Evolutionary conservation across 164 flowering plant genomes (phyloP).

Genomic region (Echeveria elegans): DNA sequence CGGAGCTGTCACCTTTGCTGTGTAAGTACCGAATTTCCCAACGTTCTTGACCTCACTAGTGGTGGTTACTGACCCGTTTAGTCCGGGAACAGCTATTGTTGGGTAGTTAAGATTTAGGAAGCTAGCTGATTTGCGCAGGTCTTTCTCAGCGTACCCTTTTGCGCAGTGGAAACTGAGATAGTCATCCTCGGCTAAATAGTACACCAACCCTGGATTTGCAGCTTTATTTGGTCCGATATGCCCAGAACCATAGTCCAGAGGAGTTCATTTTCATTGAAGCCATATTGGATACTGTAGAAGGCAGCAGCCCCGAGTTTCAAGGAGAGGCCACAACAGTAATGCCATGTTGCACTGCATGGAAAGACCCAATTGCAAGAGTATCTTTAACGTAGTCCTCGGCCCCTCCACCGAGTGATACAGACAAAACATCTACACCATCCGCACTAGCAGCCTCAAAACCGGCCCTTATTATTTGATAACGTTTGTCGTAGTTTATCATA

Average conservation of each 20-base stretch:
- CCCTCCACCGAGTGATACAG: constrained; percentile 10
- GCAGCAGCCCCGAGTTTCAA: constrained; percentile 12
- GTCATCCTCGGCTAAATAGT: constrained; percentile 7
- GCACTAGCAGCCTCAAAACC: constrained; percentile 16
- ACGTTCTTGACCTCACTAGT: constrained; percentile 10
- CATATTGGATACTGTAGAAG: constrained; percentile 2
- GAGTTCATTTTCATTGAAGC: constrained; percentile 18
- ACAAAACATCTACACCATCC: constrained; percentile 21
- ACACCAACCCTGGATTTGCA: constrained; percentile 13
- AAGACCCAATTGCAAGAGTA: constrained; percentile 16
- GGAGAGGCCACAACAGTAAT: constrained; percentile 16
- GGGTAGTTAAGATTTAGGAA: constrained; percentile 12
- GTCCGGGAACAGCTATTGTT: constrained; percentile 11
- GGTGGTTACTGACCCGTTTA: neutral
- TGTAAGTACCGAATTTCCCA: constrained; percentile 2
- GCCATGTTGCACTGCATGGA: constrained; percentile 20
- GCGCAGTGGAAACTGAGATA: constrained; percentile 14
- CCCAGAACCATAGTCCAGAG: constrained; percentile 11
- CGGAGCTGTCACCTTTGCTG: neutral
- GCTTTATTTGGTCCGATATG: constrained; percentile 6
- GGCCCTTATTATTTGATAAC: constrained; percentile 5
- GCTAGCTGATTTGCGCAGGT: neutral
- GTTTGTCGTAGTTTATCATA: constrained; percentile 9
- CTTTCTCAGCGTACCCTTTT: constrained; percentile 1
- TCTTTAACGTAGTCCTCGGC: neutral